phyloP scores from a whole-genome alignment of 2,329 filamentous ascomycete genomes.

The Penicillium sp. region DNA sequence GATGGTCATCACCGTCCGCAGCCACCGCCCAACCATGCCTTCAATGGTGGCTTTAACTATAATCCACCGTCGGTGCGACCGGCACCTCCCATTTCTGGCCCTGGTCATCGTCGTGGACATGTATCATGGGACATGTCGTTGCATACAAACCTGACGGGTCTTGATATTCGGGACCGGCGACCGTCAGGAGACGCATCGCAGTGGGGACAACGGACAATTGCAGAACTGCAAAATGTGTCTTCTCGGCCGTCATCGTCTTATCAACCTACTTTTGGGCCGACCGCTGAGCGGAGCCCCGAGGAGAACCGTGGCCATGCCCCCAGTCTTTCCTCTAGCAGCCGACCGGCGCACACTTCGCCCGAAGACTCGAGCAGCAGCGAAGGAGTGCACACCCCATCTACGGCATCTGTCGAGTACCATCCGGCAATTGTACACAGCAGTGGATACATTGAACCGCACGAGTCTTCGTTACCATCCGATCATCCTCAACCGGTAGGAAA shows the following conservation, averaged over 20 bases:
- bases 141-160: slow-evolving; percentile 41
- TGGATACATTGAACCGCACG: slow-evolving; percentile 43
- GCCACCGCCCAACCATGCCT: slow-evolving; percentile 27
- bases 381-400: slow-evolving; percentile 45
- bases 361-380: slow-evolving; percentile 48
- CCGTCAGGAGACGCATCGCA: slow-evolving; percentile 34
- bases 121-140: slow-evolving; percentile 47
- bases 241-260: slow-evolving; percentile 34
- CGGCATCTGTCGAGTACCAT: slow-evolving; percentile 44
- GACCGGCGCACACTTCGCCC: slow-evolving; percentile 39
- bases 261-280: slow-evolving; percentile 27
- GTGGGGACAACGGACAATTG: slow-evolving; percentile 43
- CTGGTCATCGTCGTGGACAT: slow-evolving; percentile 43
- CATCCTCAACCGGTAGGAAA: slow-evolving; percentile 39
- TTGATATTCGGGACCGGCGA: slow-evolving; percentile 38
- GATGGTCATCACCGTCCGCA: slow-evolving; percentile 47
- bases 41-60: slow-evolving; percentile 35
- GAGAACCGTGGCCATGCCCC: slow-evolving; percentile 28
- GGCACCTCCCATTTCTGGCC: slow-evolving; percentile 39
- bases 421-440: slow-evolving; percentile 46
- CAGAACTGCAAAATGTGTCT: slow-evolving; percentile 37
- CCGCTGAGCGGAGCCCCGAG: slow-evolving; percentile 24
- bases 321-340: slow-evolving; percentile 25
- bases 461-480: slow-evolving; percentile 33
- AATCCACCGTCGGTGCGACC: slow-evolving; percentile 33